Percentiles rank a stretch among this genome's conserved stretches.
Conservation (phyloP, 2,329 filamentous ascomycete genomes). For the Davidsoniella neocaledoniae region DNA sequence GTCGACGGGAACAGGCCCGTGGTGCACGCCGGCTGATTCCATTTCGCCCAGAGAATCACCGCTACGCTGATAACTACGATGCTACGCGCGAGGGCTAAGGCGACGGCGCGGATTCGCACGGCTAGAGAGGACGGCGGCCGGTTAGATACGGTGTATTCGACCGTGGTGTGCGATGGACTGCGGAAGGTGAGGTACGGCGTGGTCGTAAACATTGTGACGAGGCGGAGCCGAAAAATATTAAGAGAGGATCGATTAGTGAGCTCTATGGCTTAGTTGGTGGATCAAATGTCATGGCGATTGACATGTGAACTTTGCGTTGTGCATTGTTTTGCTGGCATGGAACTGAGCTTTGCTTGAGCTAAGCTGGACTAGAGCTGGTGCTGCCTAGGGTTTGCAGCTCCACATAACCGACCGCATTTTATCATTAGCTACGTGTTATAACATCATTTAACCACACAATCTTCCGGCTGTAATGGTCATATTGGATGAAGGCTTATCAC, state of each 20-base stretch:
- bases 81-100: constrained; percentile 28
- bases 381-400: too few species aligned
- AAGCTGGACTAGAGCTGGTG: too few species aligned
- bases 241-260: background rate
- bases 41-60: constrained; percentile 34
- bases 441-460: background rate
- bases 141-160: constrained; percentile 82
- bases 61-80: constrained; percentile 26
- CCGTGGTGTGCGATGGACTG: constrained; percentile 71
- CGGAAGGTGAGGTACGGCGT: constrained; percentile 43
- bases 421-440: background rate
- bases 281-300: background rate
- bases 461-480: constrained; percentile 45
- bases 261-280: background rate
- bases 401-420: background rate
- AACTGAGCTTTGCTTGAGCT: too few species aligned
- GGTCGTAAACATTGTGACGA: constrained; percentile 41
- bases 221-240: background rate
- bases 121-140: constrained; percentile 37
- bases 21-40: constrained; percentile 19
- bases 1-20: constrained; percentile 3
- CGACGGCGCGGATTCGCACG: constrained; percentile 27
- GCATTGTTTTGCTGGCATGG: too few species aligned
- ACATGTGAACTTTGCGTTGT: background rate
- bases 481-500: constrained; percentile 37